A percentile compares a stretch with the other conserved stretches of the same genome.
These are phyloP conservation scores for Lasiodiplodia sp. DNA, from an alignment of 2,329 filamentous ascomycete species.

Conservation along the genomic window DNA sequence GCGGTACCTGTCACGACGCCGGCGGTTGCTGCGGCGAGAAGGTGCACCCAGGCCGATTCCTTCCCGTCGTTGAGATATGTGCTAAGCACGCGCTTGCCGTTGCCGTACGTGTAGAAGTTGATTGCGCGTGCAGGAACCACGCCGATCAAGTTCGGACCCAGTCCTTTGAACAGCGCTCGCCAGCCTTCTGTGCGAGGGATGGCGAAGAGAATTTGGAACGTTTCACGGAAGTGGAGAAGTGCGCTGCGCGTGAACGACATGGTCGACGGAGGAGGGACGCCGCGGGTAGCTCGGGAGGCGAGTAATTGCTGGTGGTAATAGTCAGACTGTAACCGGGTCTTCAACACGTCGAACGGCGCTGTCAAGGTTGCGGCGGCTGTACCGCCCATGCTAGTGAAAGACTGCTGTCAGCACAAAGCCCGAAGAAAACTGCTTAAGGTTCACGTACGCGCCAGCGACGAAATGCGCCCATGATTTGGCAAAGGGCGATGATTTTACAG, in stretches of 20 bases:
- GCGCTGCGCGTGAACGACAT: constrained; percentile 72
- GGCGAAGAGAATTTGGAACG: constrained; percentile 80
- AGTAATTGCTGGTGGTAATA: constrained; percentile 88
- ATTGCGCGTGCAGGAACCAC: constrained; percentile 90
- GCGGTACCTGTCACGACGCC: constrained; percentile 88
- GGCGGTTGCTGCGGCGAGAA: constrained; percentile 76
- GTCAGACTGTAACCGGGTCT: constrained; percentile 91
- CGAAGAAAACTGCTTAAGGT: constrained; percentile 32
- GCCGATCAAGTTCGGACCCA: constrained; percentile 88
- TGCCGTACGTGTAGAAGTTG: constrained; percentile 94
- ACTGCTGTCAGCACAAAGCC: neutral
- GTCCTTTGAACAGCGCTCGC: constrained; percentile 89
- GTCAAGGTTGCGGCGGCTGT: constrained; percentile 95
- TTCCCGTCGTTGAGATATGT: constrained; percentile 75
- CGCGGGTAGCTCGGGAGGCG: constrained; percentile 68
- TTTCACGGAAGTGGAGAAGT: constrained; percentile 80
- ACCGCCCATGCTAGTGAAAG: constrained; percentile 72
- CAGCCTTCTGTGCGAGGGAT: constrained; percentile 84
- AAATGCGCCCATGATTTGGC: constrained; percentile 90
- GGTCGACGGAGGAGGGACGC: constrained; percentile 60
- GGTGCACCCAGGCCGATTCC: constrained; percentile 78
- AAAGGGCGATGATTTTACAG: constrained; percentile 51
- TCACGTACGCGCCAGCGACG: constrained; percentile 80
- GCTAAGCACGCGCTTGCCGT: constrained; percentile 83
- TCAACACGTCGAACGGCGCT: constrained; percentile 90